Conservation (phyloP, 2,329 filamentous ascomycete species). For the Trichoderma pleuroti region DNA sequence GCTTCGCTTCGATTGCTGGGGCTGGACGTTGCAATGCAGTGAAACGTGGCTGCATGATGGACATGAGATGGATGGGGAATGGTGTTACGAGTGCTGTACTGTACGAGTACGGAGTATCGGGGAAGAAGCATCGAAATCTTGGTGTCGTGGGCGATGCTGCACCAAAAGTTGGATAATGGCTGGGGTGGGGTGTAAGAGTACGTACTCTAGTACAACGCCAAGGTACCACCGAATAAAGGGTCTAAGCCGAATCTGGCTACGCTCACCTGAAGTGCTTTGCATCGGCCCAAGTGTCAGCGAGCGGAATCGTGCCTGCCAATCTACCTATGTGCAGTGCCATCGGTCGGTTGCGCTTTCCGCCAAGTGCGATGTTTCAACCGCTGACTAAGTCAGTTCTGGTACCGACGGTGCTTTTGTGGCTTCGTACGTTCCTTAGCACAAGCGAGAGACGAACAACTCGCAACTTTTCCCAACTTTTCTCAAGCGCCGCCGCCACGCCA, state of each 20-base stretch:
- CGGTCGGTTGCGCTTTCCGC: not conserved
- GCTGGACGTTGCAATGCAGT: not conserved
- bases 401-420: not conserved
- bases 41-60: not conserved
- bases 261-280: conserved; percentile 8
- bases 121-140: not conserved
- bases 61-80: not conserved
- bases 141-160: not conserved
- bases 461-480: not conserved
- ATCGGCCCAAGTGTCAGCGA: not conserved
- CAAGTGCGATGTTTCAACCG: not conserved
- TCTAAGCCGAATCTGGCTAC: not conserved
- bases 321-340: not conserved
- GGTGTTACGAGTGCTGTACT: not conserved
- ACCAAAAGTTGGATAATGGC: not conserved
- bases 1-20: not conserved
- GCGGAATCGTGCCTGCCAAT: not conserved
- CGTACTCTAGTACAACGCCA: not conserved
- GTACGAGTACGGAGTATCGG: not conserved
- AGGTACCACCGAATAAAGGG: not conserved
- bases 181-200: not conserved
- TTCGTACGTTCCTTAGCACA: too few species aligned
- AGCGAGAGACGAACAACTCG: not conserved
- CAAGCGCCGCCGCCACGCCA: not conserved
- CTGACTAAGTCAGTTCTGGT: not conserved